A percentile compares a stretch with the other conserved stretches of the same genome.
phyloP scores from a whole-genome alignment of 129 eudicot species.

The Artemisia annua region DNA sequence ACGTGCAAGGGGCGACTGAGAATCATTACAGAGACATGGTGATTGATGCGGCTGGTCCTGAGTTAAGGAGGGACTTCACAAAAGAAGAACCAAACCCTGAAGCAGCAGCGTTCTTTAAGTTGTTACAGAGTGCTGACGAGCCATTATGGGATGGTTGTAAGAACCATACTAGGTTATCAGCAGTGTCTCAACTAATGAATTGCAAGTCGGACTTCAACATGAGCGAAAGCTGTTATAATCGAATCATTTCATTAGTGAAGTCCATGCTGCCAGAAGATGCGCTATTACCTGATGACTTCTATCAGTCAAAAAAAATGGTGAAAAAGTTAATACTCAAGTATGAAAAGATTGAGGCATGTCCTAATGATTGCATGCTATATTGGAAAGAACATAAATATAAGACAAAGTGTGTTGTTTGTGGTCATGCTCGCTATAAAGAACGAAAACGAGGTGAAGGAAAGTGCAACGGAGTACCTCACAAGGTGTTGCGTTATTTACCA shows the following conservation, averaged over 20 bases:
- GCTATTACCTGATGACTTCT: not conserved
- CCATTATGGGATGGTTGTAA: conserved; percentile 2
- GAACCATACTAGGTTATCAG: not conserved
- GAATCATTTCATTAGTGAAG: not conserved
- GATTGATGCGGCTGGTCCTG: not conserved
- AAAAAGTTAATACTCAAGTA: not conserved
- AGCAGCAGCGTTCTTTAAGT: not conserved
- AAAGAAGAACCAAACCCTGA: not conserved
- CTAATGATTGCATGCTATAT: conserved; percentile 5
- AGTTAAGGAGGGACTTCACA: not conserved
- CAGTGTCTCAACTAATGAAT: conserved; percentile 1
- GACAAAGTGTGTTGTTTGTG: not conserved
- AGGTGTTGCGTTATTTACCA: conserved; percentile 1
- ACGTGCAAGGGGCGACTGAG: not conserved
- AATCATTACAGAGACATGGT: conserved; percentile 1
- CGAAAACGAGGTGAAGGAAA: not conserved
- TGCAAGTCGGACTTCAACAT: not conserved
- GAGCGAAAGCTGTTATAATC: not conserved
- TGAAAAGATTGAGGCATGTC: conserved; percentile 9
- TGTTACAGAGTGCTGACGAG: not conserved
- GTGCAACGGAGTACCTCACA: not conserved
- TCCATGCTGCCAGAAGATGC: not conserved
- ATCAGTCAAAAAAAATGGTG: not conserved
- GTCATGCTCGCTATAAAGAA: not conserved
- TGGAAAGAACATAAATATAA: not conserved